Conservation (phyloP, 2,329 filamentous ascomycete genomes). For the Colletotrichum destructivum region DNA sequence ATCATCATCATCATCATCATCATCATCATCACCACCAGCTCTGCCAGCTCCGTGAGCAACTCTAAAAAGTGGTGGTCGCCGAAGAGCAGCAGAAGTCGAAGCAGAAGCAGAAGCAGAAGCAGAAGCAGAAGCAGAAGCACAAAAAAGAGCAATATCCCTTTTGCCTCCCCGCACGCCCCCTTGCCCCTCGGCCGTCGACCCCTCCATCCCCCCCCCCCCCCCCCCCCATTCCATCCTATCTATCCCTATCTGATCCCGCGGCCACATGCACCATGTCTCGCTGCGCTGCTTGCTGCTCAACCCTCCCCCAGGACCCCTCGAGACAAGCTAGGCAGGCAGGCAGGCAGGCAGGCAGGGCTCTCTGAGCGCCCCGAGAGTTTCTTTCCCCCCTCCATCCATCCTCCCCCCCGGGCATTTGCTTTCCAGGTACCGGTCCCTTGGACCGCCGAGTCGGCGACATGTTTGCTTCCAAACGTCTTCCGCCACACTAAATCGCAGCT, state of each 20-base stretch:
- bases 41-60: neutral
- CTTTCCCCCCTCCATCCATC: neutral
- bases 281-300: neutral
- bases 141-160: neutral
- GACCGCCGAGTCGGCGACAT: constrained; percentile 23
- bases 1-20: no score
- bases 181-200: constrained; percentile 22
- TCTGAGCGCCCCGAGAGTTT: constrained; percentile 6
- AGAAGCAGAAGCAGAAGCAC: no score
- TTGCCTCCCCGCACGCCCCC: constrained; percentile 29
- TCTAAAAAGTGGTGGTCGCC: neutral
- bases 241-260: no score
- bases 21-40: constrained; percentile 2
- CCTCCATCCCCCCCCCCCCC: constrained; percentile 12
- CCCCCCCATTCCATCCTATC: constrained; percentile 41
- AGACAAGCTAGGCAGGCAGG: neutral
- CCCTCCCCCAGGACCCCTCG: constrained; percentile 14
- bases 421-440: constrained; percentile 36
- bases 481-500: no score
- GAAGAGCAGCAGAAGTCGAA: constrained; percentile 6
- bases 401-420: neutral
- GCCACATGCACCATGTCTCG: constrained; percentile 8
- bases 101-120: neutral
- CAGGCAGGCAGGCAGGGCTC: constrained; percentile 14
- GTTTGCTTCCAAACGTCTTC: neutral